These are phyloP conservation scores for Arthrobotrys entomopaga DNA, from an alignment of 2,329 filamentous ascomycete species.

Conservation along the genomic window DNA sequence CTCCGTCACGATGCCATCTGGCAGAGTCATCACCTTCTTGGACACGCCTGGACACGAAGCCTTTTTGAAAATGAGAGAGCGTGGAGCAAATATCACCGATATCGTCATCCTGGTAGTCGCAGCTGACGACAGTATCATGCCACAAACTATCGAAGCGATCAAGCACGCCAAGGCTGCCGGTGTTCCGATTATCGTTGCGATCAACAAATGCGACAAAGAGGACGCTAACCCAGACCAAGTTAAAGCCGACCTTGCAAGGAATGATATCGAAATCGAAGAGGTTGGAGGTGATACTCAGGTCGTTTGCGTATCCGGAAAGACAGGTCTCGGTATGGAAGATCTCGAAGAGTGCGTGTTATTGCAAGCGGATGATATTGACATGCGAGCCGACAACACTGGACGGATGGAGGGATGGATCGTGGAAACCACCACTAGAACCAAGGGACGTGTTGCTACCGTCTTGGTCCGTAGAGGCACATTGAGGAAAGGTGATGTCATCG, in stretches of 20 bases:
- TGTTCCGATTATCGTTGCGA: conserved; percentile 95
- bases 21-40: conserved; percentile 92
- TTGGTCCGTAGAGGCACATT: conserved; percentile 89
- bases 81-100: conserved; percentile 94
- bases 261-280: conserved; percentile 92
- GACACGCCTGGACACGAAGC: conserved; percentile 97
- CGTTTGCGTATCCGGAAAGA: conserved; percentile 90
- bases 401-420: conserved; percentile 92
- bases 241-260: conserved; percentile 82
- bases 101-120: conserved; percentile 96
- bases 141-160: conserved; percentile 93
- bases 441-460: conserved; percentile 81
- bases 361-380: conserved; percentile 87
- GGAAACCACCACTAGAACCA: conserved; percentile 86
- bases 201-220: conserved; percentile 95
- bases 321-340: conserved; percentile 87
- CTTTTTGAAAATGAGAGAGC: conserved; percentile 93
- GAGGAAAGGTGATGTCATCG: conserved; percentile 80
- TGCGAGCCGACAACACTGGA: conserved; percentile 80
- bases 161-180: conserved; percentile 88
- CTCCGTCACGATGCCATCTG: conserved; percentile 84
- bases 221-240: conserved; percentile 82
- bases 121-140: conserved; percentile 96
- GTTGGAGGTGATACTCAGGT: conserved; percentile 94
- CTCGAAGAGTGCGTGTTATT: conserved; percentile 90